A percentile compares a stretch with the other conserved stretches of the same genome.
These are phyloP conservation scores for Annona cherimola DNA, from an alignment of 164 flowering plant species.

Conservation along the genomic window DNA sequence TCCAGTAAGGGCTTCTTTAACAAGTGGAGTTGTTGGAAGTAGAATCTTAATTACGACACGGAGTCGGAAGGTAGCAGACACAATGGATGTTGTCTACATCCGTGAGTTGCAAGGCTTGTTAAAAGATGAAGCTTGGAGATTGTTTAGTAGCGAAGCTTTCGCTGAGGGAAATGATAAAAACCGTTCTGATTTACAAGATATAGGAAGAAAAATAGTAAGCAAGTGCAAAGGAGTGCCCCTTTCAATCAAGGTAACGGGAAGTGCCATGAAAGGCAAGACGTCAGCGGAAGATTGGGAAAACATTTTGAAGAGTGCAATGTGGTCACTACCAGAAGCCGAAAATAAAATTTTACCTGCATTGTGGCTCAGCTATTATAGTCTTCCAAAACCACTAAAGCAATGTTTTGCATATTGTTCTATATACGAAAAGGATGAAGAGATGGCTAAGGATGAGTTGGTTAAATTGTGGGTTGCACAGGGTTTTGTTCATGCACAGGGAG, in stretches of 20 bases:
- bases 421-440: constrained; percentile 4
- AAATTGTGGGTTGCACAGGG: constrained; percentile 17
- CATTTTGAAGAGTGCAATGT: constrained; percentile 6
- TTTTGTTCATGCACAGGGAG: background rate
- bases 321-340: background rate
- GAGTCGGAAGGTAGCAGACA: background rate
- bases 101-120: background rate
- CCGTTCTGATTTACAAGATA: background rate
- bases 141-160: background rate
- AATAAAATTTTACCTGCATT: constrained; percentile 2
- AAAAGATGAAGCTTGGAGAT: background rate
- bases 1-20: background rate
- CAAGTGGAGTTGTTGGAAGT: background rate
- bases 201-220: background rate
- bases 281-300: constrained; percentile 1
- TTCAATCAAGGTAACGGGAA: constrained; percentile 1
- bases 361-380: constrained; percentile 11
- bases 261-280: constrained; percentile 2
- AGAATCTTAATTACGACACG: background rate
- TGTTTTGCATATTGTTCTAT: constrained; percentile 11
- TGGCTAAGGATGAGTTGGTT: background rate
- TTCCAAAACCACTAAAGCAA: constrained; percentile 4
- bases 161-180: background rate
- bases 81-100: background rate
- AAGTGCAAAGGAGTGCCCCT: constrained; percentile 16